Evolutionary conservation across 208 protist genomes (phyloP).

Genomic region (Crithidia thermophila): DNA sequence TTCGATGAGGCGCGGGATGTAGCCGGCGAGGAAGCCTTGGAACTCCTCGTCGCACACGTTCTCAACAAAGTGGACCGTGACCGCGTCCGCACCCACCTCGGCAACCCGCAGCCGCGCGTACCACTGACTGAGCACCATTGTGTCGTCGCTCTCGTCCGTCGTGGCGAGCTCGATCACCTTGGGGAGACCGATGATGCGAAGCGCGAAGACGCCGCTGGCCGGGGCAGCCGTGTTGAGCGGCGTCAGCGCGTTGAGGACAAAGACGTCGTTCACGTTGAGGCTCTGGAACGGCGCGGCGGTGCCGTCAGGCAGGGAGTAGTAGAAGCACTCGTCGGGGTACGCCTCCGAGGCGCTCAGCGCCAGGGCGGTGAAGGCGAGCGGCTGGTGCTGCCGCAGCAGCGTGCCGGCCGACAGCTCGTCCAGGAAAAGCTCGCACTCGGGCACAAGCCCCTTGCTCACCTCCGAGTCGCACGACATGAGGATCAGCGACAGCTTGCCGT

Average conservation of each 20-base stretch:
- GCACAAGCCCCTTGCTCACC: conserved; percentile 36
- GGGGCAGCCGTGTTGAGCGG: conserved; percentile 36
- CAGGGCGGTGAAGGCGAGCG: conserved; percentile 67
- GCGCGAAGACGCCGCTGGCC: conserved; percentile 30
- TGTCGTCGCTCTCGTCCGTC: conserved; percentile 47
- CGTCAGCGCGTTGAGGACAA: conserved; percentile 56
- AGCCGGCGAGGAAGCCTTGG: conserved; percentile 40
- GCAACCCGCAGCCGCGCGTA: conserved; percentile 49
- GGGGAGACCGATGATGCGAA: conserved; percentile 62
- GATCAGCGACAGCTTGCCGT: conserved; percentile 75
- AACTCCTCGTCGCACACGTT: conserved; percentile 54
- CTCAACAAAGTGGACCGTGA: conserved; percentile 65
- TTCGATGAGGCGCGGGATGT: conserved; percentile 53
- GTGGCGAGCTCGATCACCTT: conserved; percentile 73
- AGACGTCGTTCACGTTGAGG: conserved; percentile 41
- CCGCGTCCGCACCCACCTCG: conserved; percentile 36
- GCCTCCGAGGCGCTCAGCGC: conserved; percentile 64
- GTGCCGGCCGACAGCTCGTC: conserved; percentile 42
- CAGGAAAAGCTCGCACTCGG: conserved; percentile 31
- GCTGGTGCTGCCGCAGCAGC: conserved; percentile 43
- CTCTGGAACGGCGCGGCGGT: conserved; percentile 24
- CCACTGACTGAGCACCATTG: conserved; percentile 74
- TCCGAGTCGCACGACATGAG: conserved; percentile 59
- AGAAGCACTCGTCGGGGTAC: conserved; percentile 64
- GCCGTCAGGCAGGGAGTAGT: conserved; percentile 36